Percentiles rank a stretch among this genome's conserved stretches.
These are phyloP conservation scores for Paramecium octaurelia DNA, from an alignment of 73 alveolate genomes.

Conservation along the genomic window DNA sequence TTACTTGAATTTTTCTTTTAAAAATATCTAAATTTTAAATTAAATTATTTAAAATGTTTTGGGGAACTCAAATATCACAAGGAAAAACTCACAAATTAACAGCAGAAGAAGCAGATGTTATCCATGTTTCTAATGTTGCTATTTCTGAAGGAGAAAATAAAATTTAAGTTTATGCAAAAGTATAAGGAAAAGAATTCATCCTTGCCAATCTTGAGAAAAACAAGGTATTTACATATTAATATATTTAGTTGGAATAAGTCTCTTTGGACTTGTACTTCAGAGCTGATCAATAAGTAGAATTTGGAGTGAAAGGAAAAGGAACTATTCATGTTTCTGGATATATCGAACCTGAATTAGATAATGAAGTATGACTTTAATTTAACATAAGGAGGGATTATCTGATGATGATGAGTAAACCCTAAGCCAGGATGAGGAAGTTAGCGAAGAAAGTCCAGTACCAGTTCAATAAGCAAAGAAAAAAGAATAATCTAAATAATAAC, in stretches of 20 bases:
- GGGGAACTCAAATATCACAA: constrained; percentile 71
- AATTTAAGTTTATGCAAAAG: constrained; percentile 62
- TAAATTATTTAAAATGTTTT: constrained; percentile 67
- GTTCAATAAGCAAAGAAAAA: neutral
- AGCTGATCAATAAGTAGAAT: neutral
- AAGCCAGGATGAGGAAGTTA: constrained; percentile 28
- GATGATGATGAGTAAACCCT: constrained; percentile 64
- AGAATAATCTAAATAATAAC: neutral
- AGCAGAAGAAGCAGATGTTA: constrained; percentile 66
- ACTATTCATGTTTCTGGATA: constrained; percentile 74
- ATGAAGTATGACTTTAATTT: neutral
- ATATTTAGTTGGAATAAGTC: neutral
- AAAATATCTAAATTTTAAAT: constrained; percentile 32
- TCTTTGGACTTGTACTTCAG: neutral
- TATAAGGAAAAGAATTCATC: constrained; percentile 63
- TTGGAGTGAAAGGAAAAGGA: constrained; percentile 66
- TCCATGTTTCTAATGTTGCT: constrained; percentile 72
- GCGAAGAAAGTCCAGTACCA: neutral
- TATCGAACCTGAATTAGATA: constrained; percentile 73
- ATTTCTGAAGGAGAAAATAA: constrained; percentile 61
- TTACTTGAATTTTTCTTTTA: neutral
- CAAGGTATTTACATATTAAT: constrained; percentile 23
- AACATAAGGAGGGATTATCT: neutral
- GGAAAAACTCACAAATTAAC: constrained; percentile 70
- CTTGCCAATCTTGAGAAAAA: constrained; percentile 66